These are phyloP conservation scores for Fraxinus xanthoxyloides DNA, from an alignment of 305 asterid genomes.

Conservation along the genomic window DNA sequence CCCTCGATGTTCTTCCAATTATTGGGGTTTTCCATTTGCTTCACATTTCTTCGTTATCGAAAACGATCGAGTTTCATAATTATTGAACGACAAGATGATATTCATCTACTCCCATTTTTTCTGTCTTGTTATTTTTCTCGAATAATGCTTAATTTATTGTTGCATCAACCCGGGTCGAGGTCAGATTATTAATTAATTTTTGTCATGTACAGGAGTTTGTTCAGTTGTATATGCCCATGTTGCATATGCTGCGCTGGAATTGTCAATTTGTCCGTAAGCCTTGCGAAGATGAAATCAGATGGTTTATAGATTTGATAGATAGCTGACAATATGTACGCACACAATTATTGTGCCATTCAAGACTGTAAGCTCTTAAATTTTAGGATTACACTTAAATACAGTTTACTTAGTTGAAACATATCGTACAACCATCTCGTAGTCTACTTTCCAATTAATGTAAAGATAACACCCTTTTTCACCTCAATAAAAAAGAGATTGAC, in stretches of 20 bases:
- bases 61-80: not conserved
- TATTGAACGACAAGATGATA: not conserved
- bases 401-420: not conserved
- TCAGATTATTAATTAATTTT: not conserved
- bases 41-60: too few species aligned
- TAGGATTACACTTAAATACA: not conserved
- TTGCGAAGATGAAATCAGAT: constrained; percentile 43
- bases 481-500: too few species aligned
- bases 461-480: too few species aligned
- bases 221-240: constrained; percentile 54
- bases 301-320: constrained; percentile 48
- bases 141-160: not conserved
- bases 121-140: not conserved
- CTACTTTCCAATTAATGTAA: too few species aligned
- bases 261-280: constrained; percentile 33
- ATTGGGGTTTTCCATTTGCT: too few species aligned
- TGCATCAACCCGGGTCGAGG: not conserved
- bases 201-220: constrained; percentile 25
- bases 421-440: not conserved
- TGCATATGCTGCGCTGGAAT: constrained; percentile 52
- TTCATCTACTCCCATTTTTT: too few species aligned
- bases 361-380: not conserved
- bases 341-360: not conserved
- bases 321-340: constrained; percentile 26
- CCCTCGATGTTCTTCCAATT: too few species aligned